Base-by-base conservation (phyloP, 1,284 basidiomycete genomes). In the Grifola frondosa region DNA sequence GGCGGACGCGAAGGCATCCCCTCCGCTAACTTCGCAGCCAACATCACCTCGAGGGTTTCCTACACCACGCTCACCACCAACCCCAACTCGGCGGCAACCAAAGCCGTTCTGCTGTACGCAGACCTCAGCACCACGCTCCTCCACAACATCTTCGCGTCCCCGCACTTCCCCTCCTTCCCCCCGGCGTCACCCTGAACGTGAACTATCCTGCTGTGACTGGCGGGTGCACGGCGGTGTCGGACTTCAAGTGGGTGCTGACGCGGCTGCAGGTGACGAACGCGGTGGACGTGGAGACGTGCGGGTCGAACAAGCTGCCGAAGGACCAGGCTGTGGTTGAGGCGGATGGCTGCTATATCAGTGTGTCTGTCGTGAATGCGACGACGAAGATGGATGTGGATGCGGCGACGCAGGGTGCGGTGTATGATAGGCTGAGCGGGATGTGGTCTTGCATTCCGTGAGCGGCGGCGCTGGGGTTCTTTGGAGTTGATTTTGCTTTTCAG, bases 1-100 rank as follows among this genome's bases (percentile, higher is more conserved):
- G 73, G 73, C 1, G 68, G 68, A 0, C 56, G 66, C 19, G 66
- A 73, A 54, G 74, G 73, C 21, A 61, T 77, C 21, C 76, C 77
- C 5, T 66, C 75, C 10, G 61, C 73, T 39, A 74, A 75, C 2
- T 75, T 78, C 62, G 76, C 73, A n/a, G 75, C 70, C 3, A 57
- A 56, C 13, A 64, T 65, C n/a, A 65, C 59, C 13, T 60, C 68
- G 5, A 62, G 66, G 36, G 65, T 71, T 13, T 70, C 73, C 13
- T 78, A 68, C 60, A 75, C 74, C 1, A 71, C 68, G 5, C 69
- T 78, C 49, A 37, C 54, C 25, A 54, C 59, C 16, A 53, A 58
- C 20, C 62, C 69, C 11, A 62, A 53, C 17, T 57, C 65, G 11
- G 35, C 57, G 13, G 59, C 60, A 19, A 67, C 69, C 20, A 42